These are phyloP conservation scores for Sungouiozyma intestinalis DNA, from an alignment of 805 yeast genomes.

Conservation along the genomic window DNA sequence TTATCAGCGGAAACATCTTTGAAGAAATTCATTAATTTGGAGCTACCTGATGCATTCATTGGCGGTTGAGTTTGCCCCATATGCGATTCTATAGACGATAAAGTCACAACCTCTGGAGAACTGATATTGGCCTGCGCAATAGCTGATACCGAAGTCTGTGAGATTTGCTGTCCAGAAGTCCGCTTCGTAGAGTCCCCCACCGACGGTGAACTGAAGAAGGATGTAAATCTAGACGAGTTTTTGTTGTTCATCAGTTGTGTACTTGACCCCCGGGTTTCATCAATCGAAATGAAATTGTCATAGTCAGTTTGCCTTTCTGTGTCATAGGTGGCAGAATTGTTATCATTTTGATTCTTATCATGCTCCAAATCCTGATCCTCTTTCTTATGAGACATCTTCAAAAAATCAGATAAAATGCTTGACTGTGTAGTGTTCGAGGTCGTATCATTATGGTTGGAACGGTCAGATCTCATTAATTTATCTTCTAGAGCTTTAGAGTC, in stretches of 20 bases:
- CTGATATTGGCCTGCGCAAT: not conserved
- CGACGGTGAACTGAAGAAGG: constrained; percentile 24
- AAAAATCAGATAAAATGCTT: constrained; percentile 25
- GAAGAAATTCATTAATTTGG: constrained; percentile 25
- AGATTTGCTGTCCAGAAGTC: not conserved
- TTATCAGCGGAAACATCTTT: constrained; percentile 10
- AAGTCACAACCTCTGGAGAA: not conserved
- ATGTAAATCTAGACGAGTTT: constrained; percentile 27
- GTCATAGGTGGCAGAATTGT: not conserved
- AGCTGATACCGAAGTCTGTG: not conserved
- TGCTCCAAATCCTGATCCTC: not conserved
- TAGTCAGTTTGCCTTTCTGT: not conserved
- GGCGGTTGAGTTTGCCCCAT: not conserved
- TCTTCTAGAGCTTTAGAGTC: not conserved
- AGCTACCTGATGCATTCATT: constrained; percentile 14
- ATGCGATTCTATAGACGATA: not conserved
- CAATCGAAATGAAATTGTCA: not conserved
- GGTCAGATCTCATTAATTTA: not conserved
- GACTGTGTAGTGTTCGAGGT: constrained; percentile 3
- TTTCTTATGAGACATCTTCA: constrained; percentile 10
- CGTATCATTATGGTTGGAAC: constrained; percentile 1
- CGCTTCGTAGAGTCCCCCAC: constrained; percentile 1
- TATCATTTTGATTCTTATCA: not conserved
- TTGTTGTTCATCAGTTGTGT: not conserved
- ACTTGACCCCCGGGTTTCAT: not conserved